phyloP scores from a whole-genome alignment of 2,329 filamentous ascomycete species.

The Ophiostoma australiae region DNA sequence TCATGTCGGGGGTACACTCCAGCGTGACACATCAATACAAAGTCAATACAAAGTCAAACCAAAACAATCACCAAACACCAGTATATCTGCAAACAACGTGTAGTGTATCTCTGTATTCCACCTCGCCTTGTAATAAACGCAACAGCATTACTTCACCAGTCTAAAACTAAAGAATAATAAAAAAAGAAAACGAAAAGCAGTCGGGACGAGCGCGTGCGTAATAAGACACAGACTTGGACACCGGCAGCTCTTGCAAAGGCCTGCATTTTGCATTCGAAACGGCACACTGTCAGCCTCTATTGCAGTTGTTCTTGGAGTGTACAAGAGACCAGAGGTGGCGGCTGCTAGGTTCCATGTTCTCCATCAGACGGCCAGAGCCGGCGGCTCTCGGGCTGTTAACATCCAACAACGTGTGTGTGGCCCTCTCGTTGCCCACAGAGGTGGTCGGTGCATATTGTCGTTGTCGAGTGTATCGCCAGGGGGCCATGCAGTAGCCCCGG shows the following conservation, averaged over 20 bases:
- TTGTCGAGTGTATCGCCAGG: background rate
- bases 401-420: background rate
- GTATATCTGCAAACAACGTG: background rate
- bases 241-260: background rate
- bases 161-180: background rate
- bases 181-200: background rate
- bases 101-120: background rate
- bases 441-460: background rate
- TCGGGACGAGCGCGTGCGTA: background rate
- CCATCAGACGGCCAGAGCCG: background rate
- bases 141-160: background rate
- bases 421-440: background rate
- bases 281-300: background rate
- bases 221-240: background rate
- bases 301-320: background rate
- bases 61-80: too few species aligned
- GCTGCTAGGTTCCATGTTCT: background rate
- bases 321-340: background rate
- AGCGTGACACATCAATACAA: too few species aligned
- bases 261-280: background rate
- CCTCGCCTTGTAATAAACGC: background rate
- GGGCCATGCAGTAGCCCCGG: background rate
- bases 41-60: too few species aligned
- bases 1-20: too few species aligned
- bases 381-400: background rate